Conservation (phyloP, 179 eudicot genomes). For the Beta macrorhiza region DNA sequence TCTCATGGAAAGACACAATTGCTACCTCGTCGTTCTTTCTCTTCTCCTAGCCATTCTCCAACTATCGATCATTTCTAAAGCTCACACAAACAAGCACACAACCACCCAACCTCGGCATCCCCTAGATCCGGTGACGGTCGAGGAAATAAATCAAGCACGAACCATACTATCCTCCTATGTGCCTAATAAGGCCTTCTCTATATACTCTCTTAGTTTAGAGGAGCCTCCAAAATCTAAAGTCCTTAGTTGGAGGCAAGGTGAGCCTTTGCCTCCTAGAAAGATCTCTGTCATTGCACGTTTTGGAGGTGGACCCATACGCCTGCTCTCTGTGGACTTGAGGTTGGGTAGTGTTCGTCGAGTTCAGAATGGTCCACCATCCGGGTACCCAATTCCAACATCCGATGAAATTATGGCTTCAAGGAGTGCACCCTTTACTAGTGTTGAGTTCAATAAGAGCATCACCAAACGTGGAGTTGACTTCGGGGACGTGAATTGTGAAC, state of each 20-base stretch:
- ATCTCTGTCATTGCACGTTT: constrained; percentile 75
- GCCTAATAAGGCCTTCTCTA: constrained; percentile 36
- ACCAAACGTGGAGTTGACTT: constrained; percentile 65
- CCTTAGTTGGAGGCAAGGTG: constrained; percentile 60
- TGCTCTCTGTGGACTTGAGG: constrained; percentile 53
- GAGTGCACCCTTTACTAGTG: constrained; percentile 56
- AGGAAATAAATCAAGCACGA: constrained; percentile 55
- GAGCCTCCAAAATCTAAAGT: constrained; percentile 64
- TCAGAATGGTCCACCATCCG: constrained; percentile 39
- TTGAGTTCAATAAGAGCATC: constrained; percentile 70
- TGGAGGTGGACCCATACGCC: constrained; percentile 33
- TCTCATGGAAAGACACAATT: too few relatives aligned
- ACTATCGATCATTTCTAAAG: too few relatives aligned
- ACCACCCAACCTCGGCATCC: constrained; percentile 66
- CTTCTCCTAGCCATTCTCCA: too few relatives aligned
- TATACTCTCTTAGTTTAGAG: constrained; percentile 64
- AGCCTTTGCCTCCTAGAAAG: constrained; percentile 52
- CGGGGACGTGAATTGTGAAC: constrained; percentile 70
- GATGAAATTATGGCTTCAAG: constrained; percentile 67
- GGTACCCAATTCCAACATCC: constrained; percentile 77
- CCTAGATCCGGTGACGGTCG: constrained; percentile 75
- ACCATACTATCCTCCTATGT: constrained; percentile 43
- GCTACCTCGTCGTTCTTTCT: too few relatives aligned
- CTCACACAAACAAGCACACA: constrained; percentile 29
- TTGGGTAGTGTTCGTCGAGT: constrained; percentile 40